Percentiles rank a stretch among this genome's conserved stretches.
Evolutionary conservation across 768 basidiomycete species (phyloP).

Genomic region (Pleurotus sapidus): DNA sequence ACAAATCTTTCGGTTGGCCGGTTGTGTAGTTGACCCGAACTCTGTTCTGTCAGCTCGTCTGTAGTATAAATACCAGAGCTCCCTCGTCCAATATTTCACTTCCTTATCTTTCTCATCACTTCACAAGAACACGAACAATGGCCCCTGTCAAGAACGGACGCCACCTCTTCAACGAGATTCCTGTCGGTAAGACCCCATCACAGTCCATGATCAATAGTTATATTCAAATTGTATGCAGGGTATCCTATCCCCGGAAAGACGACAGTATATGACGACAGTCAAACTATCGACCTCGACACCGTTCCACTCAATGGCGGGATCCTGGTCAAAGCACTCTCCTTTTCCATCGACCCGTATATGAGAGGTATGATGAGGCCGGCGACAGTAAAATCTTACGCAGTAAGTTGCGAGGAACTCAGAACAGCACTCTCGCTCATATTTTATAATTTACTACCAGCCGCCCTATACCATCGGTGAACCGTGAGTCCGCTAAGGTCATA

Average conservation of each 20-base stretch:
- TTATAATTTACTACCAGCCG: constrained; percentile 5
- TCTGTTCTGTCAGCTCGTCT: too few species aligned
- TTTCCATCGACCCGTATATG: constrained; percentile 46
- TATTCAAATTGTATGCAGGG: constrained; percentile 10
- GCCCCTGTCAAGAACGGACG: not conserved
- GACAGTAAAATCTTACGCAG: constrained; percentile 16
- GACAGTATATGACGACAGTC: constrained; percentile 31
- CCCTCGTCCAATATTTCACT: too few species aligned
- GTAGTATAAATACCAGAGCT: too few species aligned
- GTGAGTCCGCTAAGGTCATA: constrained; percentile 9
- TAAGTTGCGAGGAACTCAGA: not conserved
- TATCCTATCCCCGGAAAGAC: constrained; percentile 35
- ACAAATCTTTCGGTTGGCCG: too few species aligned
- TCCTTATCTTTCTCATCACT: too few species aligned
- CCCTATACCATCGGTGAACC: constrained; percentile 18
- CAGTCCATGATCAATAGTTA: not conserved
- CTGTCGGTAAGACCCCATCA: not conserved
- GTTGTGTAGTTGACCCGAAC: too few species aligned
- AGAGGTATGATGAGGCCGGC: constrained; percentile 32
- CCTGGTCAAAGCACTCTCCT: constrained; percentile 39
- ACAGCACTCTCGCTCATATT: too few species aligned
- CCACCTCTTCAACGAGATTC: constrained; percentile 6
- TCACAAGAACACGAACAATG: not conserved
- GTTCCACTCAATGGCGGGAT: constrained; percentile 34
- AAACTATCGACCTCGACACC: constrained; percentile 41